These are phyloP conservation scores for Paraphaeosphaeria sporulosa DNA, from an alignment of 2,329 filamentous ascomycete genomes.

Conservation along the genomic window DNA sequence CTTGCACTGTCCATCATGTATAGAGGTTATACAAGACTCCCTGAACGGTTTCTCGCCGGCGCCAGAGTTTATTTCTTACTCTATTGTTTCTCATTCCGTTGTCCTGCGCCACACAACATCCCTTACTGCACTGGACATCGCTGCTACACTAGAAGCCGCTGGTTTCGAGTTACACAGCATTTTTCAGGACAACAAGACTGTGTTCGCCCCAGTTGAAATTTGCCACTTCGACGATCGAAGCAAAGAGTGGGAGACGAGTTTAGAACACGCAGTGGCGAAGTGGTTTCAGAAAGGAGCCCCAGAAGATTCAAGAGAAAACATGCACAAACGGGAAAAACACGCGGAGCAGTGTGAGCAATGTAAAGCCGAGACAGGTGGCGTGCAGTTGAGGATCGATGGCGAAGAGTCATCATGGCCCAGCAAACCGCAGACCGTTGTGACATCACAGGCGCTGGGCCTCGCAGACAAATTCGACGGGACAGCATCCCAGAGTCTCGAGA, in stretches of 20 bases:
- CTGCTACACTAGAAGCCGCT: constrained; percentile 59
- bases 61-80: constrained; percentile 69
- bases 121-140: constrained; percentile 51
- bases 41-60: constrained; percentile 59
- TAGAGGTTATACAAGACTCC: constrained; percentile 69
- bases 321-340: constrained; percentile 42
- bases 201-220: constrained; percentile 25
- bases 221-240: constrained; percentile 21
- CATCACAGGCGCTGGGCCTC: constrained; percentile 20
- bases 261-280: constrained; percentile 44
- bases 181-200: constrained; percentile 38
- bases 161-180: constrained; percentile 67
- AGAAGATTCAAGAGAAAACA: constrained; percentile 27
- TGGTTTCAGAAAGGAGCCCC: constrained; percentile 32
- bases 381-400: constrained; percentile 21
- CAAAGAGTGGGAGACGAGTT: constrained; percentile 41
- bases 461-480: constrained; percentile 22
- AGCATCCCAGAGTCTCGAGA: constrained; percentile 21
- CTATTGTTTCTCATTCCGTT: constrained; percentile 74
- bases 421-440: constrained; percentile 27
- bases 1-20: constrained; percentile 80
- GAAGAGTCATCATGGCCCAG: constrained; percentile 15
- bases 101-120: constrained; percentile 63
- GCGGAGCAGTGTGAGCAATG: constrained; percentile 47
- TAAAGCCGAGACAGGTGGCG: constrained; percentile 37